Percentiles rank a stretch among this genome's conserved stretches.
These are phyloP conservation scores for Helotiales sp. DNA, from an alignment of 2,329 filamentous ascomycete genomes.

Conservation along the genomic window DNA sequence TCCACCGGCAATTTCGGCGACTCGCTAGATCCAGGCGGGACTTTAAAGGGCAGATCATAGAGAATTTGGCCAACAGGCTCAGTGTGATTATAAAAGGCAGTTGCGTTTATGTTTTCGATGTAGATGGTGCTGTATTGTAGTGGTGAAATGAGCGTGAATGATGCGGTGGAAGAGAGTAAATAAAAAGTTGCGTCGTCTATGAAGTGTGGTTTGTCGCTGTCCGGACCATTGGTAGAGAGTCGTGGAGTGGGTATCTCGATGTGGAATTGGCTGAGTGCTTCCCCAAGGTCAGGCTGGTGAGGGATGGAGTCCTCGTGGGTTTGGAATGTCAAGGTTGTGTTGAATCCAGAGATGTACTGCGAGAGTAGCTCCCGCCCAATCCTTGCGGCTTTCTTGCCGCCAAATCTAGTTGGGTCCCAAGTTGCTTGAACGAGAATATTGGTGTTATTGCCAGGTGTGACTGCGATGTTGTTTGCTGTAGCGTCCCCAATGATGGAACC, in stretches of 20 bases:
- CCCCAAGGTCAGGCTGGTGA: slow-evolving; percentile 70
- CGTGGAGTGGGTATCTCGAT: slow-evolving; percentile 74
- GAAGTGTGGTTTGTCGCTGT: slow-evolving; percentile 63
- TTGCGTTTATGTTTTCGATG: slow-evolving; percentile 81
- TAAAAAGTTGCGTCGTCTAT: slow-evolving; percentile 88
- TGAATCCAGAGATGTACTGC: slow-evolving; percentile 85
- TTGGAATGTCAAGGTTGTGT: slow-evolving; percentile 78
- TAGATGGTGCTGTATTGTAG: slow-evolving; percentile 73
- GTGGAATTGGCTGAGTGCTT: slow-evolving; percentile 73
- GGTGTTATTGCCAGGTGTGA: slow-evolving; percentile 74
- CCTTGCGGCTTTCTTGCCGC: slow-evolving; percentile 63
- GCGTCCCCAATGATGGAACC: slow-evolving; percentile 77
- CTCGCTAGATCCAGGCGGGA: slow-evolving; percentile 73
- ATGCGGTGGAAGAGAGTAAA: slow-evolving; percentile 82
- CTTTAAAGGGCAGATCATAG: slow-evolving; percentile 75
- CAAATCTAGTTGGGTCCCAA: slow-evolving; percentile 72
- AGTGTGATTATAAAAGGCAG: slow-evolving; percentile 81
- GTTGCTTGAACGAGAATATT: slow-evolving; percentile 69
- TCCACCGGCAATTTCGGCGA: slow-evolving; percentile 82
- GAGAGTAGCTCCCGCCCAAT: slow-evolving; percentile 78
- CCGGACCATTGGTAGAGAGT: slow-evolving; percentile 60
- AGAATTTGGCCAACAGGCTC: slow-evolving; percentile 78
- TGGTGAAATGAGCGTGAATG: slow-evolving; percentile 83
- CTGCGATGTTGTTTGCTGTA: slow-evolving; percentile 64
- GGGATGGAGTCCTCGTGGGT: slow-evolving; percentile 77